Conservation (phyloP, 192 early-diverging fungal species). For the Gigaspora rosea region DNA sequence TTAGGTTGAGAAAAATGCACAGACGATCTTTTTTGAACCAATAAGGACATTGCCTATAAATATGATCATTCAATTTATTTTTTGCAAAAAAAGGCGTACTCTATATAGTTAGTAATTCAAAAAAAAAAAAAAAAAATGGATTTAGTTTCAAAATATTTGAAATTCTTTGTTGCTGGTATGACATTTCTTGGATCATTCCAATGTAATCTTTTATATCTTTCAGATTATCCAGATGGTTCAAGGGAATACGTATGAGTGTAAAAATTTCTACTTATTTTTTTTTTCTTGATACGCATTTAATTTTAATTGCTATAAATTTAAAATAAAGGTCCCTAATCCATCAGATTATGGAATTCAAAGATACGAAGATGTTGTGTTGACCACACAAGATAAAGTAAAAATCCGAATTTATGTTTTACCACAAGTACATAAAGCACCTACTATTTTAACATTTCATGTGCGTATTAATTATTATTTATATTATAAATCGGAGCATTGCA, state of each 20-base stretch:
- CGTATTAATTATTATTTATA: constrained; percentile 24
- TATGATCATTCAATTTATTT: too few species aligned
- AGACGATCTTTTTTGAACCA: too few species aligned
- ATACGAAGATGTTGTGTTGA: constrained; percentile 63
- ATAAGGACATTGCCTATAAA: too few species aligned
- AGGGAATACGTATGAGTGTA: constrained; percentile 42
- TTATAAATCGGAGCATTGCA: neutral
- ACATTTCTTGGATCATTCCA: constrained; percentile 69
- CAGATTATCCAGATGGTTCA: constrained; percentile 59
- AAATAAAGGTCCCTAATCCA: constrained; percentile 61
- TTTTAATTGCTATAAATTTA: neutral
- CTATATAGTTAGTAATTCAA: neutral
- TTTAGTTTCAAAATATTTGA: neutral
- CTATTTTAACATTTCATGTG: constrained; percentile 85
- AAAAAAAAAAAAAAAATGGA: constrained; percentile 5
- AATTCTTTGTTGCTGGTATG: constrained; percentile 41
- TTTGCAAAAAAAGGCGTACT: too few species aligned
- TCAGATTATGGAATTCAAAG: constrained; percentile 64
- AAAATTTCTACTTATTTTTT: neutral
- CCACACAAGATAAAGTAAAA: constrained; percentile 78
- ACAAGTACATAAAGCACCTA: constrained; percentile 63
- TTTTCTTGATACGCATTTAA: neutral
- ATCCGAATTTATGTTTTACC: constrained; percentile 80
- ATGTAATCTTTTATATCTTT: constrained; percentile 75
- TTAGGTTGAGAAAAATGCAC: too few species aligned